Conservation (phyloP, 1,139 yeast genomes). For the Blastobotrys capitulatus region DNA sequence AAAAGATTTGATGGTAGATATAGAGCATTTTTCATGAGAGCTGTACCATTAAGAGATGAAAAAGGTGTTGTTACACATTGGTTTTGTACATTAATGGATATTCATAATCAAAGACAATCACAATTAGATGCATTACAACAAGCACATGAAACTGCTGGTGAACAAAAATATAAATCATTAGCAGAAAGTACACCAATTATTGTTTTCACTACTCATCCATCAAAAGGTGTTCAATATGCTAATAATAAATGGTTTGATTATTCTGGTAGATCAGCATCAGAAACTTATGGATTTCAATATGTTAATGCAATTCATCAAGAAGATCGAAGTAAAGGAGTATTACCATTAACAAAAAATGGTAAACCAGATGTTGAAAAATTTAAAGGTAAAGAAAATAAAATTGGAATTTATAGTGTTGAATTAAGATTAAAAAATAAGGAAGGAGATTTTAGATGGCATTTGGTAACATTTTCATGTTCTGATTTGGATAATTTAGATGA, state of each 20-base stretch:
- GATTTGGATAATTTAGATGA: conserved; percentile 18
- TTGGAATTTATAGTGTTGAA: conserved; percentile 25
- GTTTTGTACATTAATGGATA: conserved; percentile 36
- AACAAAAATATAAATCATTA: conserved; percentile 31
- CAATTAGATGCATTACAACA: conserved; percentile 30
- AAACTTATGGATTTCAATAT: conserved; percentile 31
- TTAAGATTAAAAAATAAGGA: conserved; percentile 25
- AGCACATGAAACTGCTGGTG: conserved; percentile 32
- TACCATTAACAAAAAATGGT: conserved; percentile 18
- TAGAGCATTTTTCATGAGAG: conserved; percentile 30
- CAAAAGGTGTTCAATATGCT: conserved; percentile 31
- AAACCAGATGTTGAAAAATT: conserved; percentile 14
- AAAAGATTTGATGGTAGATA: conserved; percentile 33
- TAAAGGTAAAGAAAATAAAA: conserved; percentile 18
- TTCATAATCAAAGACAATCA: conserved; percentile 33
- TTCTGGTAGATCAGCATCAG: conserved; percentile 28
- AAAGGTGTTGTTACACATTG: conserved; percentile 33
- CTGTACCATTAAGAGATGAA: conserved; percentile 32
- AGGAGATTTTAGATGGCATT: conserved; percentile 32
- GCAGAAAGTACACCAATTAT: conserved; percentile 35
- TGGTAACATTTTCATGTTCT: conserved; percentile 28
- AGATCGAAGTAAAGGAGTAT: conserved; percentile 28
- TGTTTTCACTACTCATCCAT: conserved; percentile 31
- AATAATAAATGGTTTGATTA: conserved; percentile 34
- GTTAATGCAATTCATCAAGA: conserved; percentile 28